Conservation (phyloP, 148 eudicot species). For the Rhododendron mucronatum region DNA sequence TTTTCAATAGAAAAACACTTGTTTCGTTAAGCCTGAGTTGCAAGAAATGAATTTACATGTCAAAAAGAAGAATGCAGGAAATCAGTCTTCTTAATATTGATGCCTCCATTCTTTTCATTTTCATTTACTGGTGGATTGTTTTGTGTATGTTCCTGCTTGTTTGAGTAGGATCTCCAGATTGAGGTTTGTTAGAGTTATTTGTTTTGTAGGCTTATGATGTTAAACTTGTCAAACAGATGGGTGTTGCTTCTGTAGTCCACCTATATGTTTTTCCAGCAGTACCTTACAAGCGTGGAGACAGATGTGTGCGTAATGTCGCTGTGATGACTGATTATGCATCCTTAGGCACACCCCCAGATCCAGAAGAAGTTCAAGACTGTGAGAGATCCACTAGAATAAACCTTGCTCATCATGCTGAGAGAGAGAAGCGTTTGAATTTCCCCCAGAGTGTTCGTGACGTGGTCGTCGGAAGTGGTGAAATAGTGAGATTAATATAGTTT, state of each 20-base stretch:
- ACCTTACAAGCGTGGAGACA: constrained; percentile 90
- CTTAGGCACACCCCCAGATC: constrained; percentile 78
- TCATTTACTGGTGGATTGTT: neutral
- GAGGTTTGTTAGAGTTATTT: neutral
- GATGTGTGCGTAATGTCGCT: constrained; percentile 88
- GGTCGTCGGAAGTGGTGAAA: constrained; percentile 94
- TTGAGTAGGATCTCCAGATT: neutral
- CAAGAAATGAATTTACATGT: neutral
- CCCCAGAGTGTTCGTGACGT: constrained; percentile 97
- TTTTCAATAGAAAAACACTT: neutral
- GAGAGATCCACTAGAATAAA: constrained; percentile 51
- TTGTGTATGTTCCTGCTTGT: neutral
- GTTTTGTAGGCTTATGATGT: constrained; percentile 5
- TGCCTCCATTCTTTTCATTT: neutral
- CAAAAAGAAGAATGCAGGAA: neutral
- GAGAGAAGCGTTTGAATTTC: constrained; percentile 59
- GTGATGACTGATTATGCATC: constrained; percentile 97
- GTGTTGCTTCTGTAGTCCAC: constrained; percentile 91
- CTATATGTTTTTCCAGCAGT: constrained; percentile 91
- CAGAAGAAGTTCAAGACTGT: constrained; percentile 84
- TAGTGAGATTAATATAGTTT: constrained; percentile 41
- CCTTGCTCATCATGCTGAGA: constrained; percentile 50
- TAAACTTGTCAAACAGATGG: constrained; percentile 62
- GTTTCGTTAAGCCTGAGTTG: neutral
- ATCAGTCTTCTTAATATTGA: neutral